These are phyloP conservation scores for Cadophora malorum DNA, from an alignment of 2,329 filamentous ascomycete species.

Conservation along the genomic window DNA sequence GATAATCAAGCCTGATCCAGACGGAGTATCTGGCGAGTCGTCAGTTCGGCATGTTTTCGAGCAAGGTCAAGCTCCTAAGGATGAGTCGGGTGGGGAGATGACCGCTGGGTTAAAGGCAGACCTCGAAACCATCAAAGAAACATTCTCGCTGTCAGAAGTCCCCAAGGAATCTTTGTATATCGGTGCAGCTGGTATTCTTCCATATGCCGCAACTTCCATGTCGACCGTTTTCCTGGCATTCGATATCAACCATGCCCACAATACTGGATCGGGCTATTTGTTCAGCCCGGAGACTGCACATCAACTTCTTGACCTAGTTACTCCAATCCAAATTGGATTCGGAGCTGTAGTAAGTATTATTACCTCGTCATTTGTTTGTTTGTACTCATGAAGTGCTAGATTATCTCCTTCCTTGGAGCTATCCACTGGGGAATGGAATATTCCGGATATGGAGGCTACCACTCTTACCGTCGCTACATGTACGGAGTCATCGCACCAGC, in stretches of 20 bases:
- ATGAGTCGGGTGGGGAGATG: constrained; percentile 54
- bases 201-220: constrained; percentile 84
- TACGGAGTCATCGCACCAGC: constrained; percentile 81
- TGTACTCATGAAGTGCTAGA: constrained; percentile 53
- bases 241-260: constrained; percentile 74
- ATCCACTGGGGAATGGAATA: constrained; percentile 94
- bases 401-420: constrained; percentile 92
- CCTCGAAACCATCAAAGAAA: constrained; percentile 71
- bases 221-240: constrained; percentile 83
- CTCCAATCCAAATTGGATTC: constrained; percentile 89
- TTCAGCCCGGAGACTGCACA: constrained; percentile 74
- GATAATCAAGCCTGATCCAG: constrained; percentile 65
- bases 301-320: constrained; percentile 74
- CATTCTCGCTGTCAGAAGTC: constrained; percentile 68
- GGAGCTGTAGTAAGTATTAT: constrained; percentile 73
- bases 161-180: constrained; percentile 72
- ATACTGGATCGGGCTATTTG: constrained; percentile 66
- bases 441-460: constrained; percentile 68
- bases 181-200: constrained; percentile 79
- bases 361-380: not conserved
- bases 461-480: constrained; percentile 82
- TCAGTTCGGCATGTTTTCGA: constrained; percentile 58
- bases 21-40: constrained; percentile 65
- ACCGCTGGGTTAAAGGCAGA: constrained; percentile 59
- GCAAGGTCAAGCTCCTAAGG: constrained; percentile 38